Evolutionary conservation across 2,329 filamentous ascomycete species (phyloP).

Genomic region (Epichloe scottii): DNA sequence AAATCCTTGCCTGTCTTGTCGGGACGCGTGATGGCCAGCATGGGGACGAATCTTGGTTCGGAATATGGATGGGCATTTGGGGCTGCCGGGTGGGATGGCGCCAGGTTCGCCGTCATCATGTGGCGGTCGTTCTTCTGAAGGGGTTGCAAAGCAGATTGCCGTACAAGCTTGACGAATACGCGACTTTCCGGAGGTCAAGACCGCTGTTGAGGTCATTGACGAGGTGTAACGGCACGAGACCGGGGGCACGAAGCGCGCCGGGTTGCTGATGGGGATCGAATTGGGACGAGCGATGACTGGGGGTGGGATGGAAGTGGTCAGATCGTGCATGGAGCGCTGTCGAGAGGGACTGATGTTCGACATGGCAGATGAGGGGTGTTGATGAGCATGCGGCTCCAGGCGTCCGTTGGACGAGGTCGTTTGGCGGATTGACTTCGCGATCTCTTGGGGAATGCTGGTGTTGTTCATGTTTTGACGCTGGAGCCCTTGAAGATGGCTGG

Average conservation of each 20-base stretch:
- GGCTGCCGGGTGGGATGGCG: background rate
- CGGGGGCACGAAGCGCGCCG: background rate
- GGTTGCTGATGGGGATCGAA: background rate
- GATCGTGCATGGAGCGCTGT: slow-evolving; percentile 4
- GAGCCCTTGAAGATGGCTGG: background rate
- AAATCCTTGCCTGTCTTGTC: slow-evolving; percentile 6
- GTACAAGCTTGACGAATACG: background rate
- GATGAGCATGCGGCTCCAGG: background rate
- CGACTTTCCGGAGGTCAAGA: background rate
- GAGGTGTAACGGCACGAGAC: background rate
- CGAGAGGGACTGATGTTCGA: background rate
- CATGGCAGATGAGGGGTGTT: background rate
- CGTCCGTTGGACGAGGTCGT: background rate
- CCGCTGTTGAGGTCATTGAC: background rate
- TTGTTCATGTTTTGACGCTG: background rate
- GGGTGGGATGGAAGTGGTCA: background rate
- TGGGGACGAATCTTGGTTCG: slow-evolving; percentile 10
- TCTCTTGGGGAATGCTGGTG: background rate
- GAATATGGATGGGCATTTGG: too few species aligned
- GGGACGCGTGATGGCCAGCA: slow-evolving; percentile 12
- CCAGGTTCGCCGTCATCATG: too few species aligned
- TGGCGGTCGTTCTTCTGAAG: too few species aligned
- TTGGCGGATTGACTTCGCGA: background rate
- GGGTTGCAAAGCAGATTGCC: too few species aligned
- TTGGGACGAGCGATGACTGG: slow-evolving; percentile 1